Evolutionary conservation across 352 stramenopile species (phyloP).

Genomic region (Elongisporangium anandrum): DNA sequence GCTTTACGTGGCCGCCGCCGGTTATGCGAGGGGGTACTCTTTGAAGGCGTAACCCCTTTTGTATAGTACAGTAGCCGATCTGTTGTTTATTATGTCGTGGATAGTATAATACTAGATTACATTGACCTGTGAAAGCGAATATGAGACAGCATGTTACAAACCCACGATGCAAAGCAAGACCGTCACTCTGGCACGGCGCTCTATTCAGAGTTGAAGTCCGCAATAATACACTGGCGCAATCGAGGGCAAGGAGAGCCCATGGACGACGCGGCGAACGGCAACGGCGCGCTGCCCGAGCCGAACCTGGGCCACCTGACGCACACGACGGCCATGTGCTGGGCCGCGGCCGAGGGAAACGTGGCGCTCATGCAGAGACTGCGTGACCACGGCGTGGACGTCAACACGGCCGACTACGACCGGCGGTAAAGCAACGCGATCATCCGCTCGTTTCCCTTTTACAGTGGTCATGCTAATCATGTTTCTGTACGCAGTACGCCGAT

Average conservation of each 20-base stretch:
- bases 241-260: not conserved
- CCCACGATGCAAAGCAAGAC: not conserved
- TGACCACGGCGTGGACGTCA: conserved; percentile 64
- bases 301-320: conserved; percentile 27
- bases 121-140: no score
- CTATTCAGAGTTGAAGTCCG: not conserved
- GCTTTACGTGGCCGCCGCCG: not conserved
- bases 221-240: not conserved
- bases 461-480: conserved; percentile 1
- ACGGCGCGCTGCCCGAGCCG: not conserved
- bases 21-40: no score
- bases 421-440: conserved; percentile 24
- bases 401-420: conserved; percentile 73
- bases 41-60: no score
- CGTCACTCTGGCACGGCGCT: not conserved
- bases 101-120: no score
- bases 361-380: conserved; percentile 51
- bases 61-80: no score
- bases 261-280: not conserved
- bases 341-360: conserved; percentile 54
- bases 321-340: conserved; percentile 79
- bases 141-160: not conserved
- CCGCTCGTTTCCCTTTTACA: not conserved
- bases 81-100: no score
- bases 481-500: conserved; percentile 49